Conservation (phyloP, 331 rosid genomes). For the Pyrus hybrid region DNA sequence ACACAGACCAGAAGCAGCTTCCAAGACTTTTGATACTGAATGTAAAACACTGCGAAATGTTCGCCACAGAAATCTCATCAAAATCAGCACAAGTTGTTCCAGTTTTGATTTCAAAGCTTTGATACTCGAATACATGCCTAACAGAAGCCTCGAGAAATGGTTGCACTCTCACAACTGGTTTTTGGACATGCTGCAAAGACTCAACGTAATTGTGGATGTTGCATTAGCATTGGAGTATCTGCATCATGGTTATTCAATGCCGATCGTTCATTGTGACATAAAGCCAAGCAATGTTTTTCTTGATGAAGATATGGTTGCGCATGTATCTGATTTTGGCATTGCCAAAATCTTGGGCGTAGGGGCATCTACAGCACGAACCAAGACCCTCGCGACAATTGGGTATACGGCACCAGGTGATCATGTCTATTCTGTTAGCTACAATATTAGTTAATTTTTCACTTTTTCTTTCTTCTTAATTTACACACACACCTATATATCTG, state of each 20-base stretch:
- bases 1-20: background rate
- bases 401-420: slow-evolving; percentile 28
- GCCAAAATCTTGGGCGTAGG: slow-evolving; percentile 29
- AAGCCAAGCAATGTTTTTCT: slow-evolving; percentile 33
- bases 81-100: slow-evolving; percentile 29
- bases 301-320: slow-evolving; percentile 40
- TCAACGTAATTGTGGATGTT: slow-evolving; percentile 27
- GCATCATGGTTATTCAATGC: slow-evolving; percentile 26
- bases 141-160: slow-evolving; percentile 28
- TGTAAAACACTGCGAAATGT: slow-evolving; percentile 20
- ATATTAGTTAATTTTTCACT: too few species aligned
- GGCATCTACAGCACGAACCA: slow-evolving; percentile 8
- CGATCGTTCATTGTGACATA: slow-evolving; percentile 34
- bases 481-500: too few species aligned
- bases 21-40: slow-evolving; percentile 28
- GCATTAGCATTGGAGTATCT: slow-evolving; percentile 35
- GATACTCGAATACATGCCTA: slow-evolving; percentile 29
- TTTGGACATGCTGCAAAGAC: slow-evolving; percentile 13
- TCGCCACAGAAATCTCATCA: slow-evolving; percentile 31
- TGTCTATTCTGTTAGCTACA: background rate
- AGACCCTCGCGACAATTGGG: slow-evolving; percentile 37
- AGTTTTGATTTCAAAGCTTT: slow-evolving; percentile 31
- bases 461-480: too few species aligned
- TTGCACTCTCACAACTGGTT: slow-evolving; percentile 10
- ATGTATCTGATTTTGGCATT: slow-evolving; percentile 33